Base-by-base conservation (phyloP, 495 filamentous ascomycete genomes). In the Oidiodendron maius region DNA sequence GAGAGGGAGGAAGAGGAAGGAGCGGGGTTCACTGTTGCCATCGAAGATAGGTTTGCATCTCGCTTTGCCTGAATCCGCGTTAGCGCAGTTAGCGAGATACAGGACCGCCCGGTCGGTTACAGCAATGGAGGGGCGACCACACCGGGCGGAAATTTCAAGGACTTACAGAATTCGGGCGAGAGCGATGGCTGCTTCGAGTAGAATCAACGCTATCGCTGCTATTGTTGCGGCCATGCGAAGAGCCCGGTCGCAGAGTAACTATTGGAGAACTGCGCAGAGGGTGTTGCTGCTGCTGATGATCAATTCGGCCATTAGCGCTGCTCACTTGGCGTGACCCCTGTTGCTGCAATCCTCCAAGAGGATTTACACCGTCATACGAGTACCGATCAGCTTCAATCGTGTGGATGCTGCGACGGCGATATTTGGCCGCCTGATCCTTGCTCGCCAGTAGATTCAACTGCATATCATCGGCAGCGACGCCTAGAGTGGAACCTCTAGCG, bases 391-490 rank as follows among this genome's bases (percentile, higher is more conserved):
- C 78, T 67, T 93, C 88, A 57, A 95, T 76, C 40, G 78, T 86
- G 46, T 87, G 86, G 71, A 90, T 77, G 61, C 90, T 96, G 46
- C 89, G 77, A 58, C 90, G 78, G 52, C 90, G 74, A 67, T 89
- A 87, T 52, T 85, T 77, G 63, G 87, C 87, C 9, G 83, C 78
- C 41, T 81, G 70, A 40, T 91, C 88, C 15, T 76, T 69, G 26
- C 64, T 37, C 12, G 63, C 56, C 26, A 64, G 69, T 36, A 64
- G 69, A 30, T 70, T 60, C 35, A 81, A 53, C 30, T 65, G 69
- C 61, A 75, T 71, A 50, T 83, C 79, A 60, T 83, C 79, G 25
- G 41, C 39, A 13, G 54, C 38, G 16, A 28, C 38, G 25, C 28
- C 37, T 8, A 35, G 24, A 15, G 2, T 22, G 3, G 24, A 18